phyloP scores from a whole-genome alignment of 192 early-diverging fungal genomes.

The Lunasporangiospora selenospora region DNA sequence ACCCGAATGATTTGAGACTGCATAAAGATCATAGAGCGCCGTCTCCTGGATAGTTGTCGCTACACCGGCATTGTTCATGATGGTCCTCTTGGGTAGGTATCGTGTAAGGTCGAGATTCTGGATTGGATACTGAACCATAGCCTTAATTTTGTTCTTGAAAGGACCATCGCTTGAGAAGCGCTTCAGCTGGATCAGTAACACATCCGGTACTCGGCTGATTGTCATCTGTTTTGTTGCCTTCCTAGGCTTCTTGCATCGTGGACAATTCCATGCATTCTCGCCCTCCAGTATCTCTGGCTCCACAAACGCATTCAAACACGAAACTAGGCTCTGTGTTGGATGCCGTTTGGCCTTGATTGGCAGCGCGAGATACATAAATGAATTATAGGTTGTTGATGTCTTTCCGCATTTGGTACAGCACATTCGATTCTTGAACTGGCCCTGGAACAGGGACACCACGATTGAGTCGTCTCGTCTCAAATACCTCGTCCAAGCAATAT shows the following conservation, averaged over 20 bases:
- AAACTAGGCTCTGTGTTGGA: conserved; percentile 71
- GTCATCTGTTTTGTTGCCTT: conserved; percentile 79
- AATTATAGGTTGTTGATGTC: conserved; percentile 87
- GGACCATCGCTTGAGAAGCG: conserved; percentile 93
- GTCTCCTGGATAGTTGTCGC: conserved; percentile 17
- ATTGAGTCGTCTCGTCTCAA: conserved; percentile 78
- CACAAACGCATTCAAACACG: conserved; percentile 88
- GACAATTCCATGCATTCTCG: conserved; percentile 92
- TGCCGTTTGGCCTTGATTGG: conserved; percentile 77
- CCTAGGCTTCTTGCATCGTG: conserved; percentile 77
- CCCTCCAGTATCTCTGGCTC: conserved; percentile 88
- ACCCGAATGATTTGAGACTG: conserved; percentile 84
- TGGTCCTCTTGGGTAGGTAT: conserved; percentile 49
- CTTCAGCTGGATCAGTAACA: conserved; percentile 95
- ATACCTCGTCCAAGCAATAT: conserved; percentile 80
- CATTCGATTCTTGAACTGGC: conserved; percentile 71
- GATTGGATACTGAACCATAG: conserved; percentile 85
- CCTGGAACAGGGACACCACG: conserved; percentile 92
- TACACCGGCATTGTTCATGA: background rate
- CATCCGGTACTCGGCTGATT: conserved; percentile 82
- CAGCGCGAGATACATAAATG: conserved; percentile 91
- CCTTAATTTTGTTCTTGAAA: conserved; percentile 92
- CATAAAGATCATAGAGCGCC: conserved; percentile 80
- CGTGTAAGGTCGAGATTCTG: conserved; percentile 62
- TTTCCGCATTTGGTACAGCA: conserved; percentile 74